These are phyloP conservation scores for Rhizopogon sp. DNA, from an alignment of 768 basidiomycete species.

Conservation along the genomic window DNA sequence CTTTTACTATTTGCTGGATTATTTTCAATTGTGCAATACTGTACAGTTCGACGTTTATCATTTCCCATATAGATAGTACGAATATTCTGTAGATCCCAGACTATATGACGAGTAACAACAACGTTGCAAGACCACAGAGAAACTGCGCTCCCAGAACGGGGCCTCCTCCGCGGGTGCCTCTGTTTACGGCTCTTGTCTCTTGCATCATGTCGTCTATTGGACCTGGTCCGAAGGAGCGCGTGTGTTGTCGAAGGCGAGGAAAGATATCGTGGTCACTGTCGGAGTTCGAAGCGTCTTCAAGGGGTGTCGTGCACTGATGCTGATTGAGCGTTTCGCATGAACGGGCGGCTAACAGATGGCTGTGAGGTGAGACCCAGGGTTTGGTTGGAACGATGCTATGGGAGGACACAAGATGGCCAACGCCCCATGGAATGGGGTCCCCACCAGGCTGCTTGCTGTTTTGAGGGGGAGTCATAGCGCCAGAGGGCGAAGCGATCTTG, in stretches of 20 bases:
- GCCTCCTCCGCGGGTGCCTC: neutral
- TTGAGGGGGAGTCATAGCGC: constrained; percentile 20
- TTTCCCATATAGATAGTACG: neutral
- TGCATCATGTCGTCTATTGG: neutral
- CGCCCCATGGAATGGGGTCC: constrained; percentile 33
- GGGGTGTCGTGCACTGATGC: neutral
- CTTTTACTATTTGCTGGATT: constrained; percentile 7
- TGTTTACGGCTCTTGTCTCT: neutral
- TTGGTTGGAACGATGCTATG: neutral
- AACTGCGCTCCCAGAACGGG: neutral
- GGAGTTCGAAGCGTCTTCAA: neutral
- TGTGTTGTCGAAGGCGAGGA: neutral
- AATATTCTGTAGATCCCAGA: neutral
- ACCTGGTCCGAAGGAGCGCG: neutral
- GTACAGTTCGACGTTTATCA: too few relatives aligned
- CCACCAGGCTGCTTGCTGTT: constrained; percentile 30
- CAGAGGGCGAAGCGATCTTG: constrained; percentile 30
- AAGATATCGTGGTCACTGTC: neutral
- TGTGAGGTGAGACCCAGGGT: neutral
- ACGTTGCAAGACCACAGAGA: neutral
- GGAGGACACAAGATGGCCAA: constrained; percentile 14
- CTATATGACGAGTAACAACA: neutral
- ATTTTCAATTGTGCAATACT: neutral
- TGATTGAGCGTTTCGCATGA: neutral
- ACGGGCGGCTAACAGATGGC: neutral